A percentile compares a stretch with the other conserved stretches of the same genome.
Evolutionary conservation across 1,284 basidiomycete species (phyloP).

Genomic region (Naganishia cerealis): DNA sequence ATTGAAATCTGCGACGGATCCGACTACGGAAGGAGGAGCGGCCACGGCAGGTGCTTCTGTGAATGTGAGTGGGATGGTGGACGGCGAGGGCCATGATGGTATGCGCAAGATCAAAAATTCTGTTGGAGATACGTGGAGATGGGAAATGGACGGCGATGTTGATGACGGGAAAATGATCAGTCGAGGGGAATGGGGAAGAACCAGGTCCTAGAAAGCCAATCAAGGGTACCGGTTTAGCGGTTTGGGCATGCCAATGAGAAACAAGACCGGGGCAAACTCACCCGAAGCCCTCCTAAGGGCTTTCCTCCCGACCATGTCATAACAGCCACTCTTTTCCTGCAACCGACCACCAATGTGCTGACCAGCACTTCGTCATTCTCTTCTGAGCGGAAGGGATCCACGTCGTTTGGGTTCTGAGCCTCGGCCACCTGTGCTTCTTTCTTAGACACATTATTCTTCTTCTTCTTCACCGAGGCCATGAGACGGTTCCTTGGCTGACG

Average conservation of each 20-base stretch:
- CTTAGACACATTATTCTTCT: background rate
- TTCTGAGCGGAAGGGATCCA: conserved; percentile 41
- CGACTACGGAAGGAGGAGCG: conserved; percentile 62
- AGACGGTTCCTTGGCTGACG: conserved; percentile 6
- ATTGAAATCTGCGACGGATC: background rate
- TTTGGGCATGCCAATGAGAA: conserved; percentile 16
- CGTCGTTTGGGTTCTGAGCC: conserved; percentile 42
- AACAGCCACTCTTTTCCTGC: conserved; percentile 77
- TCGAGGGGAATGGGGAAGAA: conserved; percentile 80
- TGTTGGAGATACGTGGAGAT: conserved; percentile 25
- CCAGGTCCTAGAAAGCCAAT: conserved; percentile 63
- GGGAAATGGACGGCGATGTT: background rate
- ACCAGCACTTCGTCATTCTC: conserved; percentile 63
- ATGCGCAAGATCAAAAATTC: conserved; percentile 38
- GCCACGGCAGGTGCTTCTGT: conserved; percentile 60
- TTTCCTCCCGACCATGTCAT: conserved; percentile 85
- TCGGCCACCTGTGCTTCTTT: background rate
- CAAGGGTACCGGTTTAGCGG: conserved; percentile 21
- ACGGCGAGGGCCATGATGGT: conserved; percentile 43
- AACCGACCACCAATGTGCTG: conserved; percentile 80
- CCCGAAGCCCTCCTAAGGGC: conserved; percentile 67
- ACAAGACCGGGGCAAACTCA: conserved; percentile 51
- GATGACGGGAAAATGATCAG: conserved; percentile 44
- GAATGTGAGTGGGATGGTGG: conserved; percentile 62
- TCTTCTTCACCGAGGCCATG: conserved; percentile 2